Percentiles rank a stretch among this genome's conserved stretches.
Conservation (phyloP, 495 filamentous ascomycete genomes). For the Lasiosphaeria ovina region DNA sequence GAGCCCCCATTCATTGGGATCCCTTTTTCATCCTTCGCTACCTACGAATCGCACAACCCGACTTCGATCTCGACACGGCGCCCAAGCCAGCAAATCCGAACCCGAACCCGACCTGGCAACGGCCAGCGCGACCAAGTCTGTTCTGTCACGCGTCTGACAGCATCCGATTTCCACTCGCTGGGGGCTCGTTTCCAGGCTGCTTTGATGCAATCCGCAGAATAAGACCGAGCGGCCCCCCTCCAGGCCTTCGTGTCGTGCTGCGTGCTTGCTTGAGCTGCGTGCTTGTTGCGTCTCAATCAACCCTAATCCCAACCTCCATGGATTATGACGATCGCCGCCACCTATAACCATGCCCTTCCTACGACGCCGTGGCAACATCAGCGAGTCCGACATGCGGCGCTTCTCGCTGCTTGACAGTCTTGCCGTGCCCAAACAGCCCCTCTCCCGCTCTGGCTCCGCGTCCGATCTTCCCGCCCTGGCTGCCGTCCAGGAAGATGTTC, state of each 20-base stretch:
- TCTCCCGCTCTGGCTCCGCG: conserved; percentile 18
- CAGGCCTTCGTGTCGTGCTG: neutral
- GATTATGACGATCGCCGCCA: conserved; percentile 41
- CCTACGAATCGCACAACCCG: no score
- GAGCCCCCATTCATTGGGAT: no score
- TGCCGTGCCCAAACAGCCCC: conserved; percentile 28
- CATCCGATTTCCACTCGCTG: no score
- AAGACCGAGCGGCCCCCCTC: neutral
- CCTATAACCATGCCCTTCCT: conserved; percentile 48
- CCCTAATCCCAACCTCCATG: conserved; percentile 26
- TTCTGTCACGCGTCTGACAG: no score
- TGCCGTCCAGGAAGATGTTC: conserved; percentile 23
- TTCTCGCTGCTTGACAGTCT: conserved; percentile 36
- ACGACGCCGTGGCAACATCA: conserved; percentile 50
- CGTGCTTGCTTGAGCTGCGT: no score
- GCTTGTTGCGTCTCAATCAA: neutral
- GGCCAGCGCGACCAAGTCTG: no score
- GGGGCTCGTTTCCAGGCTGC: no score
- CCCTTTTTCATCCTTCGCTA: no score
- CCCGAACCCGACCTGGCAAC: no score
- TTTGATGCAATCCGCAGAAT: no score
- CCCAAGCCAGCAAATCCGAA: no score
- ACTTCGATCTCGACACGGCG: no score
- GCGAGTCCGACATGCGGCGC: conserved; percentile 50
- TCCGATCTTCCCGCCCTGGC: conserved; percentile 25